Evolutionary conservation across 805 yeast species (phyloP).

Genomic region (Gaillardinia entomophila): DNA sequence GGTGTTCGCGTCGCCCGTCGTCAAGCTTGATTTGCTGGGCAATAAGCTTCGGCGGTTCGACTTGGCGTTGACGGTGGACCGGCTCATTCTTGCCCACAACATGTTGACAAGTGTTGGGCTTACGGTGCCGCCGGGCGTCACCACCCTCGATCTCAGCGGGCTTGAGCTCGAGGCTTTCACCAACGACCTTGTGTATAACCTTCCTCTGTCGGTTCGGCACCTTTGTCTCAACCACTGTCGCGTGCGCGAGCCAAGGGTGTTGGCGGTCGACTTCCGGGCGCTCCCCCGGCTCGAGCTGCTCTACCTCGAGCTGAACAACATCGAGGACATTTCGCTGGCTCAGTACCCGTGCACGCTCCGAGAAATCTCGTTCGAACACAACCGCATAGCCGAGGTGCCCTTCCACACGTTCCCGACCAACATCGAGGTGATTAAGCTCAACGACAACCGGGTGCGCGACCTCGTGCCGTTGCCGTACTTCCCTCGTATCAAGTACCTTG

Average conservation of each 20-base stretch:
- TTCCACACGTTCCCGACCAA: conserved; percentile 3
- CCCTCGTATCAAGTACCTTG: conserved; percentile 5
- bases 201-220: neutral
- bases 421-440: conserved; percentile 1
- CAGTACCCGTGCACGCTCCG: conserved; percentile 3
- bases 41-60: neutral
- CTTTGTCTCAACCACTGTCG: neutral
- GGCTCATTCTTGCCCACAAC: too few species aligned
- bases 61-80: too few species aligned
- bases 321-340: conserved; percentile 3
- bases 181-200: neutral
- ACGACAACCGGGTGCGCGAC: conserved; percentile 1
- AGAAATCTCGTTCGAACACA: conserved; percentile 3
- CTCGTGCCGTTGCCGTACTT: conserved; percentile 4
- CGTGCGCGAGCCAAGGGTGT: neutral
- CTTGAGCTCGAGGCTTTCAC: neutral
- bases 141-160: neutral
- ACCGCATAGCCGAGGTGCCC: conserved; percentile 1
- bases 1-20: conserved; percentile 7
- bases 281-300: conserved; percentile 3
- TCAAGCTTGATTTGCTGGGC: conserved; percentile 2
- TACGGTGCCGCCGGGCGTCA: neutral
- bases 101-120: too few species aligned
- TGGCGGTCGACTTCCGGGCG: neutral
- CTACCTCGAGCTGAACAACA: conserved; percentile 4